Evolutionary conservation across 2,329 filamentous ascomycete species (phyloP), one percentile per base, ranked within the genome.

Genomic region (Hyphodiscus sp.): DNA sequence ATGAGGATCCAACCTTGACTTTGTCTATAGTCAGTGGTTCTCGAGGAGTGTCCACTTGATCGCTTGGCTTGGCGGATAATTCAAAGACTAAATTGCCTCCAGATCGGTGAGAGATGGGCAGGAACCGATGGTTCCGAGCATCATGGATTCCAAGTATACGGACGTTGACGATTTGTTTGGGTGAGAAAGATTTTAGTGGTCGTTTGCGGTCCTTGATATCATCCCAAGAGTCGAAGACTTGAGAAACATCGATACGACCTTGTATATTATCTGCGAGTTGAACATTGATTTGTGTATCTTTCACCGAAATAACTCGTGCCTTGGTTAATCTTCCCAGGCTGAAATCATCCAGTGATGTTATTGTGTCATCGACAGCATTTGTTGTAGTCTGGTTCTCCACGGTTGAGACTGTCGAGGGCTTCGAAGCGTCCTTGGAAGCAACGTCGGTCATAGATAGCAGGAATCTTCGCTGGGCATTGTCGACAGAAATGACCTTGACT

Each of bases 201-300:
- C 83, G 77, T 70, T 92, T 96, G 54, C 85, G 81, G 66, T 96
- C 83, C 52, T 82, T 77, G 64, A 99, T 94, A 44, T 92, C 85
- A 46, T 95, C 87, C 86, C 87, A 96, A 11, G 77, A 78, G 68
- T 96, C 88, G 68, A 95, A 99, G 13, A 91, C 73, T 68, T 97
- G 90, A 1, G 94, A 95, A 6, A 94, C 82, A 66, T 96, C 92
- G 55, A 99, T 85, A 18, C 94, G 89, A n/a, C 92, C 94, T 67
- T 95, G 89, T 9, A 95, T 78, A 59, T 91, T 90, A 65, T 95
- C 89, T 44, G 89, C 86, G 49, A 97, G 78, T 61, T 88, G 82
- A 6, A 99, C 90, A 61, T 97, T 97, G 52, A 97, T 75, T 68
- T 99, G 94, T 0, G 92, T 96, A 47, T 86, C 85, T 70, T 95